Evolutionary conservation across 2,329 filamentous ascomycete species (phyloP).

Genomic region (Exophiala oligosperma): DNA sequence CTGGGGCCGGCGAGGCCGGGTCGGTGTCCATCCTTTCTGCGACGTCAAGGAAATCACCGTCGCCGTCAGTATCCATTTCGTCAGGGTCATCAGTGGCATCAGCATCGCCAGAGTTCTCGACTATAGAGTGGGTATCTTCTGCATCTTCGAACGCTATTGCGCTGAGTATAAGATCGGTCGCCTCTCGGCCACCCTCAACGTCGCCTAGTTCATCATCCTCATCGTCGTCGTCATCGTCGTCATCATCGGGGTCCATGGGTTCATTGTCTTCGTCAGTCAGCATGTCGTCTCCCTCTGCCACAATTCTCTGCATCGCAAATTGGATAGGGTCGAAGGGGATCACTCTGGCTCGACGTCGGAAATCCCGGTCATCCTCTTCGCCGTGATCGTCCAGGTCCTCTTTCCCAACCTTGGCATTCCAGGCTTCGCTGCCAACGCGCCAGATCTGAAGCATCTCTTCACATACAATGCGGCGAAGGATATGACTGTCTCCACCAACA

Average conservation of each 20-base stretch:
- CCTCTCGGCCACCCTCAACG: conserved; percentile 21
- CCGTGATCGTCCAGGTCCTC: conserved; percentile 82
- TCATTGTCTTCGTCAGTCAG: conserved; percentile 42
- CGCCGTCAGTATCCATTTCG: conserved; percentile 48
- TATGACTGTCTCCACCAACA: conserved; percentile 74
- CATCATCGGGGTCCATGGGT: conserved; percentile 48
- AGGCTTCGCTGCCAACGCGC: conserved; percentile 80
- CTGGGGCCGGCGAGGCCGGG: conserved; percentile 67
- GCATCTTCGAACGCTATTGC: conserved; percentile 21
- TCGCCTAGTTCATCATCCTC: conserved; percentile 32
- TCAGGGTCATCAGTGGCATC: conserved; percentile 41
- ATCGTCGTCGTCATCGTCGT: conserved; percentile 39
- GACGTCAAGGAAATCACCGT: conserved; percentile 69
- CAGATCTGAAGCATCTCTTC: conserved; percentile 88
- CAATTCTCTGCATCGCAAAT: conserved; percentile 37
- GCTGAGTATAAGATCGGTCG: conserved; percentile 22
- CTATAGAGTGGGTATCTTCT: conserved; percentile 12
- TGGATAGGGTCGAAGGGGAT: conserved; percentile 43
- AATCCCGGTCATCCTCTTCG: conserved; percentile 52
- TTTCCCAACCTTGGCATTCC: conserved; percentile 74
- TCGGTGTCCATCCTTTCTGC: conserved; percentile 77
- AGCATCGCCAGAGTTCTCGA: conserved; percentile 26
- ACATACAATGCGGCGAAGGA: conserved; percentile 80
- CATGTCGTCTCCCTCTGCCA: conserved; percentile 43
- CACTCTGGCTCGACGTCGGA: conserved; percentile 41